These are phyloP conservation scores for Fomitiporia mediterranea DNA, from an alignment of 1,284 basidiomycete genomes.

Conservation along the genomic window DNA sequence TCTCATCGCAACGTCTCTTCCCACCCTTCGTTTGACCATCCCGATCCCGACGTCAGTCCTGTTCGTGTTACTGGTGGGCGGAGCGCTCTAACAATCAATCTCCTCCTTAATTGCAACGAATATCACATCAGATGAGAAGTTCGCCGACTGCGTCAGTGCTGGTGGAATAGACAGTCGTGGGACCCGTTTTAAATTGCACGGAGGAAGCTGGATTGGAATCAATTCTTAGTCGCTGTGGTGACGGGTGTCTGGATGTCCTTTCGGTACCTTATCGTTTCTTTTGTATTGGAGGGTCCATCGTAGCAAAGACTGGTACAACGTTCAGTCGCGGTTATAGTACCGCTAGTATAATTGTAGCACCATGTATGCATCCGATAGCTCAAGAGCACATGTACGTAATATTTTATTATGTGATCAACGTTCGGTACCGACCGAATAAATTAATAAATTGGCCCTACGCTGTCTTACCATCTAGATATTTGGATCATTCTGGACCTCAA, in stretches of 20 bases:
- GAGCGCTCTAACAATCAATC: background rate
- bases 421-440: too few relatives aligned
- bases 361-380: too few relatives aligned
- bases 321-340: too few relatives aligned
- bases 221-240: slow-evolving; percentile 2
- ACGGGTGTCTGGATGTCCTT: slow-evolving; percentile 8
- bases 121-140: slow-evolving; percentile 7
- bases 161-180: background rate
- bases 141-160: background rate
- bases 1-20: too few relatives aligned
- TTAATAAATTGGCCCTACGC: too few relatives aligned
- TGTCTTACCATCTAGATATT: too few relatives aligned
- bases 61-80: slow-evolving; percentile 6
- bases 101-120: slow-evolving; percentile 15
- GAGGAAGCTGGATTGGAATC: background rate
- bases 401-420: too few relatives aligned
- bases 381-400: background rate
- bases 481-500: too few relatives aligned
- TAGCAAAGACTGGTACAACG: background rate
- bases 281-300: background rate
- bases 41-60: slow-evolving; percentile 4
- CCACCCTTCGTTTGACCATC: slow-evolving; percentile 40
- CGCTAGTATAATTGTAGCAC: too few relatives aligned
- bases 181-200: slow-evolving; percentile 12
- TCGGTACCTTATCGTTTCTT: slow-evolving; percentile 11